Evolutionary conservation across 257 asterid species (phyloP).

Genomic region (Nicotiana otophora): DNA sequence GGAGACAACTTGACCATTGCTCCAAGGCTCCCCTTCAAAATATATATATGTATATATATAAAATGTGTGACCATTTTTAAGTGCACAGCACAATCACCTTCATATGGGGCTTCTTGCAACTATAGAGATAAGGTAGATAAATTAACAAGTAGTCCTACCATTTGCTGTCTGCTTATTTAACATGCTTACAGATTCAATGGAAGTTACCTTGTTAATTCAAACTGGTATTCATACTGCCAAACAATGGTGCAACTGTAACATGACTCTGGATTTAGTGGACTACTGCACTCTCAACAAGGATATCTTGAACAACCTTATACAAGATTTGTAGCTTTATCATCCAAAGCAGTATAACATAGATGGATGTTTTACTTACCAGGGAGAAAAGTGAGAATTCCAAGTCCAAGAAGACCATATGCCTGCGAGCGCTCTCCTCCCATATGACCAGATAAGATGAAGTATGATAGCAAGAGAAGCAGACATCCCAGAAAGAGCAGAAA

Average conservation of each 20-base stretch:
- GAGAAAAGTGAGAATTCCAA: slow-evolving; percentile 69
- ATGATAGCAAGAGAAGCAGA: slow-evolving; percentile 60
- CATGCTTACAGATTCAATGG: neutral
- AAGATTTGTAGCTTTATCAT: neutral
- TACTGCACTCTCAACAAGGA: neutral
- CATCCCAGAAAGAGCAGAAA: slow-evolving; percentile 86
- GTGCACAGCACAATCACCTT: neutral
- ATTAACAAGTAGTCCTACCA: neutral
- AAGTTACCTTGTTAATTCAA: neutral
- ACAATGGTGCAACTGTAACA: neutral
- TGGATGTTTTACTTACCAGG: slow-evolving; percentile 47
- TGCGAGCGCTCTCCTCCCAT: slow-evolving; percentile 83
- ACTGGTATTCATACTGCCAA: neutral
- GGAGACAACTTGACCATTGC: no score
- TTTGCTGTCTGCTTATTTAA: neutral
- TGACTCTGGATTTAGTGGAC: neutral
- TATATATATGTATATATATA: no score
- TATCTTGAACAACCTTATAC: neutral
- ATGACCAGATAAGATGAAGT: slow-evolving; percentile 85
- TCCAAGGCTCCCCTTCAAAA: no score
- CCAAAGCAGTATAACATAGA: neutral
- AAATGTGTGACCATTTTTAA: neutral
- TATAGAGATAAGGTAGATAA: neutral
- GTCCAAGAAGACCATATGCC: slow-evolving; percentile 79
- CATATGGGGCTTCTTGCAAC: neutral